Conservation (phyloP, 2,329 filamentous ascomycete species). For the Berkeleyomyces rouxiae region DNA sequence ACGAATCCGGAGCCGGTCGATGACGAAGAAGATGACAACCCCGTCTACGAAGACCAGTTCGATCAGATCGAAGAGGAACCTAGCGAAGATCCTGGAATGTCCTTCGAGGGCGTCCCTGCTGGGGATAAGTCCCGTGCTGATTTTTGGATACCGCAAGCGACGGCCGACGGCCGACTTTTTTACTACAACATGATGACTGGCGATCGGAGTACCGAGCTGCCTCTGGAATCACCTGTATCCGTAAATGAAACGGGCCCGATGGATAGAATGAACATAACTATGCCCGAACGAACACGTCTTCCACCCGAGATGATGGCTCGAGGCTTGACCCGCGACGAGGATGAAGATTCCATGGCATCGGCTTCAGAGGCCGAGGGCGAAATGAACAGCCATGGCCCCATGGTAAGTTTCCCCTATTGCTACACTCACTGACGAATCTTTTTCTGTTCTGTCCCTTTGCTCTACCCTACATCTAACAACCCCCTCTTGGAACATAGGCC, state of each 20-base stretch:
- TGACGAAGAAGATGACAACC: slow-evolving; percentile 45
- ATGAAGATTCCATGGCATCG: slow-evolving; percentile 54
- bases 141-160: slow-evolving; percentile 97
- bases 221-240: slow-evolving; percentile 74
- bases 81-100: slow-evolving; percentile 39
- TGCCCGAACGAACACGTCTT: slow-evolving; percentile 78
- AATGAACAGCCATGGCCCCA: neutral
- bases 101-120: slow-evolving; percentile 48
- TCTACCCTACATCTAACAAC: neutral
- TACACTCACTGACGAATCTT: neutral
- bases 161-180: slow-evolving; percentile 78
- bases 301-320: slow-evolving; percentile 83
- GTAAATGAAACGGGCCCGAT: slow-evolving; percentile 68
- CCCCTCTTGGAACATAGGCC: slow-evolving; percentile 24
- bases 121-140: slow-evolving; percentile 68
- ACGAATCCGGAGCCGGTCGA: slow-evolving; percentile 38
- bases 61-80: slow-evolving; percentile 52
- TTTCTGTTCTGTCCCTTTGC: neutral
- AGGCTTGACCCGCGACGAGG: slow-evolving; percentile 66
- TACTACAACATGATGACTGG: slow-evolving; percentile 98
- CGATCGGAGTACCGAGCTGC: slow-evolving; percentile 85
- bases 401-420: neutral
- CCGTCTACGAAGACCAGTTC: slow-evolving; percentile 51
- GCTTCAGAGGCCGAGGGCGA: slow-evolving; percentile 14
- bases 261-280: slow-evolving; percentile 73